Conservation (phyloP, 176 grass and related monocot species). For the Eleusine coracana region DNA sequence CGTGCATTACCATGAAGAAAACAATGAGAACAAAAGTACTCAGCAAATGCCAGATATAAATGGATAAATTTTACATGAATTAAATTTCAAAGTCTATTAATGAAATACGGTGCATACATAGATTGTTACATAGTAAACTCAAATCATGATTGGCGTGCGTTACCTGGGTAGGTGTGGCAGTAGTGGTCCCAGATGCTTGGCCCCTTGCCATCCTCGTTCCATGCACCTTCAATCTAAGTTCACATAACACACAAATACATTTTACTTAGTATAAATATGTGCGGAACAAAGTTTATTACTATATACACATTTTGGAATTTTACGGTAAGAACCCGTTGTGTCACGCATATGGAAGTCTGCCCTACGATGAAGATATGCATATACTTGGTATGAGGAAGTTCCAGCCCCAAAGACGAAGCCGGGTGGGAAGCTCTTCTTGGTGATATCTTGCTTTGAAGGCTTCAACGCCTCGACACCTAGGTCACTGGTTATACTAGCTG, state of each 20-base stretch:
- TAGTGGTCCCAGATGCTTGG: constrained; percentile 34
- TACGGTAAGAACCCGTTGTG: not conserved
- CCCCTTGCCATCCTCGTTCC: constrained; percentile 26
- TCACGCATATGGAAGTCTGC: no score
- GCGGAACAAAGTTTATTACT: not conserved
- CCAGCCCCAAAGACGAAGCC: not conserved
- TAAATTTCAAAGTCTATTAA: not conserved
- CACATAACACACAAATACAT: not conserved
- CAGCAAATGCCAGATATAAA: not conserved
- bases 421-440: not conserved
- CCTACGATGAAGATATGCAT: not conserved
- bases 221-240: constrained; percentile 16
- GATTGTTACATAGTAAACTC: not conserved
- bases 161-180: constrained; percentile 9
- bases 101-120: not conserved
- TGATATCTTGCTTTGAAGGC: not conserved
- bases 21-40: not conserved
- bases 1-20: not conserved
- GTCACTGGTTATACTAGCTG: not conserved
- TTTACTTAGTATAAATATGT: not conserved
- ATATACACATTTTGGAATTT: not conserved
- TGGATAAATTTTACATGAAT: not conserved
- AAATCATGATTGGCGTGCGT: not conserved
- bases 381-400: constrained; percentile 1
- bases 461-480: not conserved